Percentiles rank a stretch among this genome's conserved stretches.
Conservation (phyloP, 2,329 filamentous ascomycete genomes). For the Pestalotiopsis sp. region DNA sequence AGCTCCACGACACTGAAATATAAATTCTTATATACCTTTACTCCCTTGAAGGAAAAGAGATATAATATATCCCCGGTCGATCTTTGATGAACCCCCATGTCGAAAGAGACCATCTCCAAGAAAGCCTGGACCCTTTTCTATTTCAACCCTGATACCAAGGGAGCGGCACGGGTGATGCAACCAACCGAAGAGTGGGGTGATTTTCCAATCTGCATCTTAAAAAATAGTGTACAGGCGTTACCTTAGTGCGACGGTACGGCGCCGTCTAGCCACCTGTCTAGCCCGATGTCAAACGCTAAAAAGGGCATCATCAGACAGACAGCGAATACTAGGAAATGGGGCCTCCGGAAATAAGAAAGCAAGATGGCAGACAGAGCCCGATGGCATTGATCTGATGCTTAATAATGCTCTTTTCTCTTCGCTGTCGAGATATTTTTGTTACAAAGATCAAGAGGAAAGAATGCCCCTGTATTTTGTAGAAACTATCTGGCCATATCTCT, state of each 20-base stretch:
- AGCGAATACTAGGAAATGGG: neutral
- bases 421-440: too few species aligned
- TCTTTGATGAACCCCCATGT: neutral
- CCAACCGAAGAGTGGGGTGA: neutral
- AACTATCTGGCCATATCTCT: too few species aligned
- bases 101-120: neutral
- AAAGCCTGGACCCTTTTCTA: neutral
- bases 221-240: neutral
- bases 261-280: neutral
- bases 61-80: neutral
- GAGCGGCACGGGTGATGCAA: neutral
- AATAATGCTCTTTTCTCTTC: neutral
- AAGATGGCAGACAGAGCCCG: neutral
- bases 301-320: neutral
- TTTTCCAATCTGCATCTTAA: neutral
- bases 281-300: neutral
- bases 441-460: too few species aligned
- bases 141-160: neutral
- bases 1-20: too few species aligned
- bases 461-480: too few species aligned
- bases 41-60: neutral
- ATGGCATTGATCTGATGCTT: neutral
- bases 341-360: neutral
- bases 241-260: constrained; percentile 7
- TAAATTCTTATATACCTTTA: neutral